Conservation (phyloP, 179 eudicot species). For the Gypsophila paniculata region DNA sequence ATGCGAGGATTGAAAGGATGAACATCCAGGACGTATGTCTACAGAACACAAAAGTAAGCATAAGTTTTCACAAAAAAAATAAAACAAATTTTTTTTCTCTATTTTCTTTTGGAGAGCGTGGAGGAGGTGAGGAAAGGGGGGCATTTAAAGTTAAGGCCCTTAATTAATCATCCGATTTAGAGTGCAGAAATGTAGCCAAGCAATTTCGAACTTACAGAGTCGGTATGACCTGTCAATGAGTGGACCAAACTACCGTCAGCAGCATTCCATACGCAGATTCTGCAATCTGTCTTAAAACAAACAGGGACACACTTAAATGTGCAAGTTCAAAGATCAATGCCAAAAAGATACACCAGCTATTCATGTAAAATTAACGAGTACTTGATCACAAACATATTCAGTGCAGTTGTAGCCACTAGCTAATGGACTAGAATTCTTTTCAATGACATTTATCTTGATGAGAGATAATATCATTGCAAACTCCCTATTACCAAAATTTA, state of each 20-base stretch:
- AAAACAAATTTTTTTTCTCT: neutral
- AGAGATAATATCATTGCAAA: neutral
- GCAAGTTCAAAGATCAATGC: neutral
- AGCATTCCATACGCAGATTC: slow-evolving; percentile 99
- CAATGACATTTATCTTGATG: neutral
- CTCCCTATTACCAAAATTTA: neutral
- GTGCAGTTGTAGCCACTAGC: neutral
- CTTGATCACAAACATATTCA: slow-evolving; percentile 6
- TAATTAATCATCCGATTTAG: neutral
- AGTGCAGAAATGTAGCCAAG: neutral
- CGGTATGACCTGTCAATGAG: slow-evolving; percentile 94
- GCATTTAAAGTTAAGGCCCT: neutral
- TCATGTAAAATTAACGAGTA: neutral
- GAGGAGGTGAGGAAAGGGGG: neutral
- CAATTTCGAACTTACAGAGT: slow-evolving; percentile 64
- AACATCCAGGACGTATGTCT: slow-evolving; percentile 98
- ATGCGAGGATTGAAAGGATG: slow-evolving; percentile 95
- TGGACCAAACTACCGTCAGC: slow-evolving; percentile 96
- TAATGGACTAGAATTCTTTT: neutral
- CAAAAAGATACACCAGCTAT: slow-evolving; percentile 5
- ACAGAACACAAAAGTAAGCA: slow-evolving; percentile 16
- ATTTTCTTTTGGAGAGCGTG: neutral
- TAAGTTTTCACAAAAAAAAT: slow-evolving; percentile 9
- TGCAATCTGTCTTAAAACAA: slow-evolving; percentile 70
- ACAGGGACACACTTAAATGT: slow-evolving; percentile 18